Evolutionary conservation across 495 filamentous ascomycete genomes (phyloP).

Genomic region (Xylaria cubensis): DNA sequence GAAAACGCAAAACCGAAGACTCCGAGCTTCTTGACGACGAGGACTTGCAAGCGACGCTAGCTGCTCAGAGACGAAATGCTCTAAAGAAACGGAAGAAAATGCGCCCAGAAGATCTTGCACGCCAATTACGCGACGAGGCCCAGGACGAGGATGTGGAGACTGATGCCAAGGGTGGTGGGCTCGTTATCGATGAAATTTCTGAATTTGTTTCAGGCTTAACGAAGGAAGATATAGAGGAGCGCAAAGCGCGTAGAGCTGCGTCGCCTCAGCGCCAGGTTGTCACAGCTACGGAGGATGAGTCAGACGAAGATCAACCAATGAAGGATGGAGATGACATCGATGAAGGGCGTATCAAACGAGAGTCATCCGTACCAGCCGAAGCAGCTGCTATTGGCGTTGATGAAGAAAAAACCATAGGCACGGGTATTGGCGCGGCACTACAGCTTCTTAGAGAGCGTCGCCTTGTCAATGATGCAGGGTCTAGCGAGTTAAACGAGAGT

Average conservation of each 20-base stretch:
- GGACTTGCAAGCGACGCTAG: constrained; percentile 84
- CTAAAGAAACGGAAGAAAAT: constrained; percentile 89
- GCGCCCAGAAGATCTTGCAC: constrained; percentile 83
- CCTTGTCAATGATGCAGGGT: constrained; percentile 69
- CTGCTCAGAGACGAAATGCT: constrained; percentile 77
- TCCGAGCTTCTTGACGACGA: constrained; percentile 87
- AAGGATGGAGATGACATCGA: constrained; percentile 52
- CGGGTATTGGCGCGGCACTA: constrained; percentile 82
- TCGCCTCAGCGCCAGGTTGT: constrained; percentile 40
- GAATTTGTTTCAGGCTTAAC: constrained; percentile 90
- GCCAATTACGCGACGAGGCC: constrained; percentile 79
- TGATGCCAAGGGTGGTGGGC: constrained; percentile 65
- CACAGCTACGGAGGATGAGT: constrained; percentile 59
- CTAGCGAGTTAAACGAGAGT: constrained; percentile 68
- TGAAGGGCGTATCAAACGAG: constrained; percentile 65
- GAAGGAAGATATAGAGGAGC: constrained; percentile 72
- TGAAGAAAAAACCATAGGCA: constrained; percentile 77
- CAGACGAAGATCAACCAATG: constrained; percentile 55
- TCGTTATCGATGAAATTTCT: constrained; percentile 92
- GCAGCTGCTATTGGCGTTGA: constrained; percentile 78
- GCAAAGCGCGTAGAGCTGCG: constrained; percentile 53
- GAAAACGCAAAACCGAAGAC: constrained; percentile 70
- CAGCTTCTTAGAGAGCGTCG: constrained; percentile 82
- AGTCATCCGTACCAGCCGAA: constrained; percentile 53
- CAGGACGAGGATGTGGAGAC: constrained; percentile 54